Conservation (phyloP, 2,329 filamentous ascomycete genomes). For the Nakataea oryzae region DNA sequence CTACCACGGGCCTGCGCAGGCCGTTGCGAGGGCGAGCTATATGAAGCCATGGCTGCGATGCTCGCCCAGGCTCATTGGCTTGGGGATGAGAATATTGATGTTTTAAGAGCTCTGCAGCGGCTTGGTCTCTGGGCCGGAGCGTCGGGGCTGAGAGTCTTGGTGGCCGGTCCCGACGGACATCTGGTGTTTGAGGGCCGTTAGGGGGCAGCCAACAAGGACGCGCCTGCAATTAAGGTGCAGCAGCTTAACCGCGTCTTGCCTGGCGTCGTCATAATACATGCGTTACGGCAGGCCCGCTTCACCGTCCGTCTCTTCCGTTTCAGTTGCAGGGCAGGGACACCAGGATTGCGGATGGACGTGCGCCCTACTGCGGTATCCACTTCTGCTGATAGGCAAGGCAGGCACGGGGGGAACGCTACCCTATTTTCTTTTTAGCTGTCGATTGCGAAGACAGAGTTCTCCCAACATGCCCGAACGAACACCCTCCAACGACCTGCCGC, state of each 20-base stretch:
- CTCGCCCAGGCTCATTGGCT: background rate
- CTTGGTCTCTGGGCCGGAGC: background rate
- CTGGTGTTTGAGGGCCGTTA: background rate
- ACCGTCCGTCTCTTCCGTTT: background rate
- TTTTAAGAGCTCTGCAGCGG: background rate
- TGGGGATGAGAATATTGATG: background rate
- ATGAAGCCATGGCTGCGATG: conserved; percentile 1
- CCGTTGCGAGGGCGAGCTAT: conserved; percentile 3
- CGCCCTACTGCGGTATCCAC: background rate
- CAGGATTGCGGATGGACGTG: background rate
- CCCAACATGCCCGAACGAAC: background rate
- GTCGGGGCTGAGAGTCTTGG: background rate
- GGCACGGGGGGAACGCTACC: background rate
- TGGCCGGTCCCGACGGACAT: background rate
- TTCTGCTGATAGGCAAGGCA: background rate
- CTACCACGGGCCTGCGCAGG: background rate
- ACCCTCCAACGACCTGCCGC: background rate
- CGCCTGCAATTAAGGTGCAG: background rate
- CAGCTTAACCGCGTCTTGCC: background rate
- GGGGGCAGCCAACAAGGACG: background rate
- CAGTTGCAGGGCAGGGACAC: background rate
- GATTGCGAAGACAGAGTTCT: too few relatives aligned
- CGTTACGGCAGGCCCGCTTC: background rate
- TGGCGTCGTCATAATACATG: background rate
- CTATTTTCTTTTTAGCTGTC: background rate